Evolutionary conservation across 176 grass and related monocot species (phyloP).

Genomic region (Oryza officinalis): DNA sequence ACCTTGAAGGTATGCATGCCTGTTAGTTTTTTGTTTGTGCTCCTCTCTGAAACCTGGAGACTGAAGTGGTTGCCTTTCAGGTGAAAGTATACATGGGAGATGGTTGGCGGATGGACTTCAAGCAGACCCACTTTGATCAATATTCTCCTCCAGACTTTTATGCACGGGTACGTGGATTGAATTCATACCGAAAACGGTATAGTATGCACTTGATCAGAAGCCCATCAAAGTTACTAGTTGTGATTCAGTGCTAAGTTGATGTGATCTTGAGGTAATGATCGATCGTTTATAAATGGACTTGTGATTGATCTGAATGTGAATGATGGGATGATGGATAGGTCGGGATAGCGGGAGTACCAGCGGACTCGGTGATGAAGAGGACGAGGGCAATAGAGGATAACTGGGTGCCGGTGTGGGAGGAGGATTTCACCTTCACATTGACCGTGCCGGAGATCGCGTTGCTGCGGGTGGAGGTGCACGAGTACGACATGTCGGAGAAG

Average conservation of each 20-base stretch:
- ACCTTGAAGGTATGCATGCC: conserved; percentile 44
- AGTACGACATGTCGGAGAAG: conserved; percentile 98
- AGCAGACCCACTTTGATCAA: conserved; percentile 75
- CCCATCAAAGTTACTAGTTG: too few relatives aligned
- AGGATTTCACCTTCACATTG: conserved; percentile 70
- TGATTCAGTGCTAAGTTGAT: background rate
- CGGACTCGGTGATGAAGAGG: conserved; percentile 69
- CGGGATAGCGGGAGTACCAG: conserved; percentile 77
- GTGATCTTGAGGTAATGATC: background rate
- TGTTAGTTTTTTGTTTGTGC: background rate
- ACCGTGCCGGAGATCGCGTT: conserved; percentile 77
- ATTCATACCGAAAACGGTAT: background rate
- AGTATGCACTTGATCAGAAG: too few relatives aligned
- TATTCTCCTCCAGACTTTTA: conserved; percentile 98
- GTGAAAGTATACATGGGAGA: conserved; percentile 97
- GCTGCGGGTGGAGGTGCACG: conserved; percentile 83
- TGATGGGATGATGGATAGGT: conserved; percentile 50
- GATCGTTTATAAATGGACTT: background rate
- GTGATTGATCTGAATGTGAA: background rate
- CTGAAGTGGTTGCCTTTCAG: conserved; percentile 32
- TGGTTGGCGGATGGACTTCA: conserved; percentile 89
- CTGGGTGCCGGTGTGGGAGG: conserved; percentile 81
- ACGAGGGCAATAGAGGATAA: conserved; percentile 87
- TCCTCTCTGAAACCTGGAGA: background rate
- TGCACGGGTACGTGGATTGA: conserved; percentile 45